Evolutionary conservation across 805 yeast genomes (phyloP), one percentile per base, ranked within the genome.

Genomic region (Metschnikowia matae): DNA sequence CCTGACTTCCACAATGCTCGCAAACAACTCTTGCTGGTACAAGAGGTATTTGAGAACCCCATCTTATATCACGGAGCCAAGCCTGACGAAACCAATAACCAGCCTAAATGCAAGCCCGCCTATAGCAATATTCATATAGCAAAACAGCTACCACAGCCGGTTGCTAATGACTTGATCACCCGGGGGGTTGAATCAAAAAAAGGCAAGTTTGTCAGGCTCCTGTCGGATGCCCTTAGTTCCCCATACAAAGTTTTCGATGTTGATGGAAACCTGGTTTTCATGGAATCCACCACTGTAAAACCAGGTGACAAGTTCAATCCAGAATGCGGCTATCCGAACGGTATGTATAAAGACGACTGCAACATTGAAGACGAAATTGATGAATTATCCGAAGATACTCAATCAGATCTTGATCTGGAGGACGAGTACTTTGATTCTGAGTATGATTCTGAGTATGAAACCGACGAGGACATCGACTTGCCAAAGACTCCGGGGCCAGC

Each of bases 1-100:
- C 62, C 65, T 0, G 92, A 86, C 60, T 85, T 73, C 59, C 68
- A 64, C 39, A 76, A 80, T 50, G 74, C 85, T 51, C 64, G 74
- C 55, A 55, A 63, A 2, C 83, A 79, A 57, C 77, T 77, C 50
- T 61, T 69, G 6, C 59, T 69, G 10, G 64, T 75, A 31, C 65
- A 69, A 3, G 61, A 59, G 6, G 41, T 69, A 23, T 44, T 44
- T 32, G 31, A 42, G 62, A 60, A 57, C 52, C 58, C 46, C 43
- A 54, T 4, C 57, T 59, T 50, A 63, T 29, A 55, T 62, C 34
- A 57, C 58, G 50, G 56, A 66, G 33, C 20, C 15, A 42, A 33
- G 29, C 37, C 49, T 4, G 29, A 34, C 20, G 36, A 38, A 8
- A 36, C 32, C 29, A 34, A 33, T 8, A 35, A 34, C 4, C 44